Base-by-base conservation (phyloP, 441 rosid genomes). In the Adansonia rubrostipa region DNA sequence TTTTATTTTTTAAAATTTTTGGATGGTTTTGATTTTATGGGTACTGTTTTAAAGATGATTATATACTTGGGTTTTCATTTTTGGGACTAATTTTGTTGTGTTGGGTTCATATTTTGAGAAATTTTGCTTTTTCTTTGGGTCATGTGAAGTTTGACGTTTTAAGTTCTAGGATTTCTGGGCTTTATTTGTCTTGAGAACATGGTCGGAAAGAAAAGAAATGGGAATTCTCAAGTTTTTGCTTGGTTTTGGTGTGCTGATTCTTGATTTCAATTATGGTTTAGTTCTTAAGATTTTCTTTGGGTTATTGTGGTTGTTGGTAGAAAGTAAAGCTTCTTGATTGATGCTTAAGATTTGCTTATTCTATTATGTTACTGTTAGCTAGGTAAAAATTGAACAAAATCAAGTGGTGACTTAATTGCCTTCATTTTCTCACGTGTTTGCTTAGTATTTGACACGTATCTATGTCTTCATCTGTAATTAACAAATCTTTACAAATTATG, bases 131-230 rank as follows among this genome's bases (percentile, higher is more conserved):
- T 19, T 75, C 6, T 24, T 64, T 6, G n/a, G 28, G 76, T 65
- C 77, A 19, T 48, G 24, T 71, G 42, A 20, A 9, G 71, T 71
- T 28, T 76, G 80, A 62, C 77, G 40, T 74, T 4, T 2, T 3
- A 50, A 44, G 9, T 28, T 63, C 15, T 20, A 51, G 8, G 53
- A 56, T 63, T 45, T 64, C 24, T 48, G 4, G 6, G 5, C 11
- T 50, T 3, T 73, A 42, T 42, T 42, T 56, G 42, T 63, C 10
- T 3, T 63, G 63, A 9, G 54, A 22, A 19, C 13, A 45, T 33
- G 75, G n/a, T 63, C 56, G 76, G 66, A 64, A 7, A n/a, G 28
- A 1, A 4, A 57, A 10, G 33, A 73, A 66, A 11, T 9, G 24
- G 7, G 6, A 60, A 24, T 7, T 69, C 50, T 19, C 15, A 19